phyloP scores from a whole-genome alignment of 345 rosid genomes.

The Eutrema yunnanense region DNA sequence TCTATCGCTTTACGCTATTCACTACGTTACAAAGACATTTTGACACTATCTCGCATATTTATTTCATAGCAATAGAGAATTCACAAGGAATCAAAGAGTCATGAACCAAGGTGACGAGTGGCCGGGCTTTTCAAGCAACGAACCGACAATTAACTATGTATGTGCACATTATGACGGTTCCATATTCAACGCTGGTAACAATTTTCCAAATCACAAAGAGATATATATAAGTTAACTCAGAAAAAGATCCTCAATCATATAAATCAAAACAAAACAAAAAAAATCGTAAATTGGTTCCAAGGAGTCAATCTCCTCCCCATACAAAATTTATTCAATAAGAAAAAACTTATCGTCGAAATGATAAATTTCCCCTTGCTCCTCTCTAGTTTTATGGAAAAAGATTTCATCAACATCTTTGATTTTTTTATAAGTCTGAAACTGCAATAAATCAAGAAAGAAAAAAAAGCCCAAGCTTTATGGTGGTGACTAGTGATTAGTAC shows the following conservation, averaged over 20 bases:
- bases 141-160: not conserved
- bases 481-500: not conserved
- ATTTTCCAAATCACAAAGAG: not conserved
- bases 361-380: not conserved
- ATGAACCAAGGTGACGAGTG: not conserved
- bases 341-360: not conserved
- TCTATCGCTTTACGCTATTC: not conserved
- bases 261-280: not conserved
- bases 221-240: not conserved
- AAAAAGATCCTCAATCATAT: not conserved
- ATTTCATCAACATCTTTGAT: constrained; percentile 15
- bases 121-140: no score
- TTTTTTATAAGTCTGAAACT: not conserved
- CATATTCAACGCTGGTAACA: not conserved
- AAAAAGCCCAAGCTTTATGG: not conserved
- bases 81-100: not conserved
- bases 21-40: not conserved
- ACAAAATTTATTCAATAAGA: constrained; percentile 15
- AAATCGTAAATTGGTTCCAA: not conserved
- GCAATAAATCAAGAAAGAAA: constrained; percentile 10
- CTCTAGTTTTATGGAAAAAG: constrained; percentile 20
- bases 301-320: not conserved
- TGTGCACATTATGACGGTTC: no score
- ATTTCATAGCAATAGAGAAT: not conserved
- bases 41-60: not conserved